Conservation (phyloP, 139 green algal species). For the Closterium sp. region DNA sequence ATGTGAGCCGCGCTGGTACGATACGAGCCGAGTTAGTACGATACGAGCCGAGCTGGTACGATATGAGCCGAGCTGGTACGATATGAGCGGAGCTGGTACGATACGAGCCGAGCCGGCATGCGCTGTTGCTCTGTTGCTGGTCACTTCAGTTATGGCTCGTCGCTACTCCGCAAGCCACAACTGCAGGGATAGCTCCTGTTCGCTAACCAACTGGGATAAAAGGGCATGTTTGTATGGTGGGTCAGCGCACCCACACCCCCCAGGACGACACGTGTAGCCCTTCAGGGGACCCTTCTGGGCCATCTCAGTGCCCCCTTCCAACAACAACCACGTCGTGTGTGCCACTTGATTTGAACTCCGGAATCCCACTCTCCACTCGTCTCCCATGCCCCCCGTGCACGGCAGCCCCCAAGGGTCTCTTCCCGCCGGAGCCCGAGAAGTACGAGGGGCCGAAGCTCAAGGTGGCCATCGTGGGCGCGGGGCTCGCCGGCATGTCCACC, state of each 20-base stretch:
- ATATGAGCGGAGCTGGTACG: neutral
- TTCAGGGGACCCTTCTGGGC: too few relatives aligned
- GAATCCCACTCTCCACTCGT: neutral
- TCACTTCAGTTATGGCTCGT: too few relatives aligned
- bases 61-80: neutral
- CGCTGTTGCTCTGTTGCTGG: too few relatives aligned
- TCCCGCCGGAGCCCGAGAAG: conserved; percentile 43
- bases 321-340: too few relatives aligned
- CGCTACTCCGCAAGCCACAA: too few relatives aligned
- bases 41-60: neutral
- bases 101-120: neutral
- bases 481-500: conserved; percentile 78
- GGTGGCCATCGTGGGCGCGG: conserved; percentile 49
- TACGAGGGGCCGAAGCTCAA: conserved; percentile 42
- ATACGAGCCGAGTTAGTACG: neutral
- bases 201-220: too few relatives aligned
- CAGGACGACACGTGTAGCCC: too few relatives aligned
- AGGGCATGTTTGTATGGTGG: too few relatives aligned
- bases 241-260: too few relatives aligned
- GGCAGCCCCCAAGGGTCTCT: conserved; percentile 8
- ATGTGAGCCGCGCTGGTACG: conserved; percentile 4
- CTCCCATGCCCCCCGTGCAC: neutral
- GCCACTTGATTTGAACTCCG: neutral
- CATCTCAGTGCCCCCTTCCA: too few relatives aligned
- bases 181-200: too few relatives aligned